Evolutionary conservation across 805 yeast species (phyloP).

Genomic region (Starmerella stellata): DNA sequence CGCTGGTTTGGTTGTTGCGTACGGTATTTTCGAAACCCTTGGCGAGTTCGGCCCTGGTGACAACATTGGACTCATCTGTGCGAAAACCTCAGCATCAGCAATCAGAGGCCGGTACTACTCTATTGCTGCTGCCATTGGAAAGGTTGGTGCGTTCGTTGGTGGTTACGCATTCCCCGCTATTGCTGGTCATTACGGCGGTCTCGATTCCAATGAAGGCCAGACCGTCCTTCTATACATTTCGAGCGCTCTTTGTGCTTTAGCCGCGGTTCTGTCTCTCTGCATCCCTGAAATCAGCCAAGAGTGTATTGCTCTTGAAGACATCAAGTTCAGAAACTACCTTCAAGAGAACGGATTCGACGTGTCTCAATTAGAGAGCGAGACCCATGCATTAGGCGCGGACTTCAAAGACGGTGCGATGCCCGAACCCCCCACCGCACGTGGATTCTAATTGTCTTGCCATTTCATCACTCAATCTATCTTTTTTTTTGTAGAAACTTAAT

Average conservation of each 20-base stretch:
- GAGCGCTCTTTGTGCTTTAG: conserved; percentile 53
- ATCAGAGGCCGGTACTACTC: conserved; percentile 84
- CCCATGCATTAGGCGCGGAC: neutral
- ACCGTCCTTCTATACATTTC: conserved; percentile 72
- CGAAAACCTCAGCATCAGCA: conserved; percentile 73
- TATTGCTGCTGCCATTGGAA: conserved; percentile 79
- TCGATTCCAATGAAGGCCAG: conserved; percentile 34
- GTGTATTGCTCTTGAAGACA: conserved; percentile 64
- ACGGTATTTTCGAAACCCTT: conserved; percentile 68
- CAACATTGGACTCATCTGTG: conserved; percentile 70
- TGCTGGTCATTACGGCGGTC: conserved; percentile 39
- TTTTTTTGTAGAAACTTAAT: neutral
- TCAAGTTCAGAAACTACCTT: conserved; percentile 45
- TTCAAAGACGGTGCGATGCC: conserved; percentile 2
- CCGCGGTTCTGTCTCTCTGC: conserved; percentile 52
- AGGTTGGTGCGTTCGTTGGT: conserved; percentile 84
- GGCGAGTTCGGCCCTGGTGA: conserved; percentile 96
- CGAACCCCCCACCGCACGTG: conserved; percentile 4
- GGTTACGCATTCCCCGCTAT: conserved; percentile 76
- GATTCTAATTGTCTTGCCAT: too few species aligned
- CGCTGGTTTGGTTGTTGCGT: conserved; percentile 68
- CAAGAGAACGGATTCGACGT: conserved; percentile 52
- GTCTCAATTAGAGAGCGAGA: conserved; percentile 29
- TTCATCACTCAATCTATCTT: too few species aligned
- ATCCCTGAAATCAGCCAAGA: conserved; percentile 73